Conservation (phyloP, 805 yeast genomes). For the Kazachstania bromeliacearum region DNA sequence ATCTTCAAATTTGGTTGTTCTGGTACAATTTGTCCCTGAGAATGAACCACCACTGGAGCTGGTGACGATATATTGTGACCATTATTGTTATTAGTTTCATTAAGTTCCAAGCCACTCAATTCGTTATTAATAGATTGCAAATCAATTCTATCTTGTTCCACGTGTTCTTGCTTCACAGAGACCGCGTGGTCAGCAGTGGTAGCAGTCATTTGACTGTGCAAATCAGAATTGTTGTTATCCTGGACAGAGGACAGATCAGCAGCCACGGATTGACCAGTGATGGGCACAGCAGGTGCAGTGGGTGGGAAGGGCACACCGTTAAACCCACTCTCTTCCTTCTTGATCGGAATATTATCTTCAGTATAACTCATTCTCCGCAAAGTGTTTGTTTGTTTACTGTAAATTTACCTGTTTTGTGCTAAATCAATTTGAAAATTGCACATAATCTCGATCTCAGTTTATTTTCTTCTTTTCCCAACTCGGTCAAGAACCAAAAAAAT, state of each 20-base stretch:
- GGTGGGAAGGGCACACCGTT: slow-evolving; percentile 5
- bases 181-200: slow-evolving; percentile 1
- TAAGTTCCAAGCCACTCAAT: background rate
- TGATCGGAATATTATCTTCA: background rate
- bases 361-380: too few species aligned
- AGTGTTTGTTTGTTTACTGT: too few species aligned
- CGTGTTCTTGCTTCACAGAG: background rate
- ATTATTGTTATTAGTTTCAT: background rate
- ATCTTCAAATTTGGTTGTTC: slow-evolving; percentile 42
- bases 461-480: too few species aligned
- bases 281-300: background rate
- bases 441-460: too few species aligned
- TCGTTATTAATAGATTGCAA: background rate
- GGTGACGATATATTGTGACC: too few species aligned
- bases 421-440: too few species aligned
- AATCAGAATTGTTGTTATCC: too few species aligned
- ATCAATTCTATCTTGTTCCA: background rate
- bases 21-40: slow-evolving; percentile 24
- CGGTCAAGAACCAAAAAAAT: too few species aligned
- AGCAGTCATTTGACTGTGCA: too few species aligned
- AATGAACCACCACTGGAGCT: background rate
- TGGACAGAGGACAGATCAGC: background rate
- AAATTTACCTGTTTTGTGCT: too few species aligned
- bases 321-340: background rate
- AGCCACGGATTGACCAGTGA: too few species aligned